Conservation (phyloP, 148 eudicot species). For the Silene latifolia region DNA sequence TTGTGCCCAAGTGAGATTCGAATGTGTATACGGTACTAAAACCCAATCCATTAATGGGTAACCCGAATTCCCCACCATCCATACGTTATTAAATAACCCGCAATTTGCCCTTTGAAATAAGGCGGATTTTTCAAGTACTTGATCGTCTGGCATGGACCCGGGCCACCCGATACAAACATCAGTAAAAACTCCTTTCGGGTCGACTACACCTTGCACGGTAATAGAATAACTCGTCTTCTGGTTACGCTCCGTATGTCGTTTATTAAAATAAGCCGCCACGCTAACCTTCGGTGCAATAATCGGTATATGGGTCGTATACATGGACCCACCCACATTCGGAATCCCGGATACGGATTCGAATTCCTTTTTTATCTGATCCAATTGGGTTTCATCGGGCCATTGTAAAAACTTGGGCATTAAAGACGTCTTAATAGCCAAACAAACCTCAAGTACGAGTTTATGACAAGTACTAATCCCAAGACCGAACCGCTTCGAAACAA, state of each 20-base stretch:
- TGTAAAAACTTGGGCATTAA: conserved; percentile 54
- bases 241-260: conserved; percentile 71
- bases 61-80: conserved; percentile 48
- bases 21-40: conserved; percentile 56
- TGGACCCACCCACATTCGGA: conserved; percentile 54
- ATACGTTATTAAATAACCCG: conserved; percentile 38
- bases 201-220: conserved; percentile 71
- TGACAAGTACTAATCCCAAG: conserved; percentile 80
- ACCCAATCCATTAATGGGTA: conserved; percentile 64
- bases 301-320: conserved; percentile 76
- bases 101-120: conserved; percentile 39
- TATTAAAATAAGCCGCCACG: conserved; percentile 56
- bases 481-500: conserved; percentile 65
- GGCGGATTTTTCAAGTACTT: conserved; percentile 53
- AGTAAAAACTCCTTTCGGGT: conserved; percentile 47
- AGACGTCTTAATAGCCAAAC: conserved; percentile 44
- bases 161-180: conserved; percentile 81
- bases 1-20: conserved; percentile 65
- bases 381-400: conserved; percentile 50
- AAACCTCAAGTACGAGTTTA: conserved; percentile 65
- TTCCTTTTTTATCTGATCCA: conserved; percentile 25
- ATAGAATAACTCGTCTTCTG: conserved; percentile 67
- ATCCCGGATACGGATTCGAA: conserved; percentile 51
- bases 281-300: conserved; percentile 65
- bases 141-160: conserved; percentile 66